phyloP scores from a whole-genome alignment of 331 rosid species.

The Malus hybrid region DNA sequence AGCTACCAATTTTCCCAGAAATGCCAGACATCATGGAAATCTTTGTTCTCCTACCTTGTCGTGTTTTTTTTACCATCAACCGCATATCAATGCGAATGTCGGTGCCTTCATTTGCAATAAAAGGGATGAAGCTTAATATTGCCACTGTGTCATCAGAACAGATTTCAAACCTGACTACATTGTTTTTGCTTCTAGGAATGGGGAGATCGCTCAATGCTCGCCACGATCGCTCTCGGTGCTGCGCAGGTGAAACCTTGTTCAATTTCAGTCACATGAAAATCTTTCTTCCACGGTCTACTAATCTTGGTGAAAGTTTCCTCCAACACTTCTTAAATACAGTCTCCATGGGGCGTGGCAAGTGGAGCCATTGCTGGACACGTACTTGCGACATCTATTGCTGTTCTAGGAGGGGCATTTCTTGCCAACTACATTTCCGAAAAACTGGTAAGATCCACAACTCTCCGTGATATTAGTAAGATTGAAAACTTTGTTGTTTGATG shows the following conservation, averaged over 20 bases:
- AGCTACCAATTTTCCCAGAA: not conserved
- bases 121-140: too few relatives aligned
- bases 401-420: slow-evolving; percentile 88
- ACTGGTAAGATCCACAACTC: slow-evolving; percentile 46
- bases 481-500: not conserved
- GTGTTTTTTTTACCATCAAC: too few relatives aligned
- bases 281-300: not conserved
- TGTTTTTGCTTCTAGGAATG: slow-evolving; percentile 68
- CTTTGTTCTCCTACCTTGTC: too few relatives aligned
- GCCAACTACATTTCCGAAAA: slow-evolving; percentile 95
- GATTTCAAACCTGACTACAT: slow-evolving; percentile 12
- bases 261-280: not conserved
- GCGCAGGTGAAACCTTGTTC: slow-evolving; percentile 63
- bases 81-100: too few relatives aligned
- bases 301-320: slow-evolving; percentile 4
- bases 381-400: slow-evolving; percentile 70
- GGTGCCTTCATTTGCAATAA: too few relatives aligned
- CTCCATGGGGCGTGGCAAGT: slow-evolving; percentile 97
- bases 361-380: slow-evolving; percentile 93
- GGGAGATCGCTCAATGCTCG: slow-evolving; percentile 99
- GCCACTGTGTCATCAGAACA: not conserved
- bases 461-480: not conserved
- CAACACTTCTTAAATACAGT: slow-evolving; percentile 31
- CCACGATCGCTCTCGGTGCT: slow-evolving; percentile 93
- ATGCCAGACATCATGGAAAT: too few relatives aligned